Evolutionary conservation across 257 asterid species (phyloP), one percentile per base, ranked within the genome.

Genomic region (Prunella vulgaris): DNA sequence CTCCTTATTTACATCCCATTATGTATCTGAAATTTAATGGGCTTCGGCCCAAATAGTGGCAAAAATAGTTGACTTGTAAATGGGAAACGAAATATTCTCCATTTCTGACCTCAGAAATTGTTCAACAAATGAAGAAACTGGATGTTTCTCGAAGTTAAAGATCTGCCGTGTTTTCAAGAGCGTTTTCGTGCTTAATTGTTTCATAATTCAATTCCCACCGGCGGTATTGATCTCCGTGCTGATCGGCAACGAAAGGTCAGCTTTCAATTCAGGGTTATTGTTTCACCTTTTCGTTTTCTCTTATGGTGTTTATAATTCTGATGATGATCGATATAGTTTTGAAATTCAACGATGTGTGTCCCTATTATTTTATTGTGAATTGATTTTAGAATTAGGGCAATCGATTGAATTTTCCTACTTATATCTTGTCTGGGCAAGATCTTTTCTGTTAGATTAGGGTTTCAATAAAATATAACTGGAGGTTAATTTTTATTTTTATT

Each of bases 121-220:
- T 70, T 35, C 24, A 15, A 5, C 27, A 22, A 38, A 35, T 17
- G 71, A 70, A 69, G 3, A 42, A 60, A 32, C 78, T 75, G 75
- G 83, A 75, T 71, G 13, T 60, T 54, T 79, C 80, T 59, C 40
- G 80, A 70, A 75, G 62, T 51, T 8, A 64, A 48, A 69, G 14
- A 22, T 32, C 53, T 25, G 15, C 44, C 2, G 53, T 15, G 3
- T 20, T 73, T 25, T 5, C 46, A 22, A 15, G 13, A 30, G 5
- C 7, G 30, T 53, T 60, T 38, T 15, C 63, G 18, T 69, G 9
- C 46, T 64, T 48, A 7, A 35, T 22, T 3, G 13, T 53, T 21
- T 32, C 59, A 32, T 7, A 5, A 18, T 48, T 52, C 66, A 37
- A 49, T 37, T 35, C 9, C 30, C 28, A 15, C 28, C 9, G 18